Base-by-base conservation (phyloP, 768 basidiomycete genomes). In the Tylopilus sp. region DNA sequence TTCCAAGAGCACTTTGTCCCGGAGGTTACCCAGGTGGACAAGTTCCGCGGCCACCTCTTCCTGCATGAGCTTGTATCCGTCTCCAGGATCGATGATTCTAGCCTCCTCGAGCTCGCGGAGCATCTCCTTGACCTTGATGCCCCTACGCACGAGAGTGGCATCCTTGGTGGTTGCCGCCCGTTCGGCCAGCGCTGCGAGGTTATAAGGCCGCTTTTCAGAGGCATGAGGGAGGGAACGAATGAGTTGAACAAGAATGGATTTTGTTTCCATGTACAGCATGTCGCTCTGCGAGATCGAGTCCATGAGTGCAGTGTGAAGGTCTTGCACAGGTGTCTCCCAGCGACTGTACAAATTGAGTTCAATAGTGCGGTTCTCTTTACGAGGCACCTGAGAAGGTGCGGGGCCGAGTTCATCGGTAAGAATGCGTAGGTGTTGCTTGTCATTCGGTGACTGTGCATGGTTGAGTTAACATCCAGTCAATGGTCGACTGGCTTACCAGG, bases 81-180 rank as follows among this genome's bases (percentile, higher is more conserved):
- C 97, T 40, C 67, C 44, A 18, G 76, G 75, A 42, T 98, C 94
- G 33, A 98, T 83, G 45, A 98, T 79, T 63, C 88, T 87, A 45
- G 85, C 79, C 65, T 95, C 90, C 68, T 98, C 95, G 41, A 99
- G 76, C 69, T 98, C 97, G 46, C 95, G 83, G 28, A 99, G 76
- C 90, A 99, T 95, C 75, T 98, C 95, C 77, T 98, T 98, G 63
- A 98, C 95, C 67, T 99, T 99, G 82, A 99, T 97, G 30, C 97
- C 97, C 65, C 88, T 93, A 36, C 95, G 83, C 26, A 99, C 97
- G 25, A 99, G 83, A 22, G 86, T 88, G 26, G 92, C 91, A 65
- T 99, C 97, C 71, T 98, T 98, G 44, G 95, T 94, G 21, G 97
- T 98, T 17, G 97, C 97, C 6, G 97, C 95, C 21, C 87, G 79